Base-by-base conservation (phyloP, 257 asterid genomes). In the Gardenia jasminoides region DNA sequence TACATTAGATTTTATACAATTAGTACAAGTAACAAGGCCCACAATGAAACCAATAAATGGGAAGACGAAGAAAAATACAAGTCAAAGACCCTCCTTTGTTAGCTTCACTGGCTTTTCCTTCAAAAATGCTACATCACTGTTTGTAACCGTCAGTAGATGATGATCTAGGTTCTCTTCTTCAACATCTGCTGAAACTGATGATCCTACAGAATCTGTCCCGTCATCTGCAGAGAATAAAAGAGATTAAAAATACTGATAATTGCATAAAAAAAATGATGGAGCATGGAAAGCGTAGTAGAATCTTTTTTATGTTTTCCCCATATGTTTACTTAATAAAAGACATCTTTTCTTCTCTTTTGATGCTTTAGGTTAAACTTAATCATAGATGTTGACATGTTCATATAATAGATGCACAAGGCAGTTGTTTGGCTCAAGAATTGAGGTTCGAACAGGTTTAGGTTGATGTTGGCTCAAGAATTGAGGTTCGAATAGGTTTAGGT, bases 91-190 rank as follows among this genome's bases (percentile, higher is more conserved):
- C 82, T 94, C 98, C 86, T 86, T 87, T 82, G 96, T 88, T 78
- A 92, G 84, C 90, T 86, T 90, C 78, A 94, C 91, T 10, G 97
- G 93, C 83, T 90, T 90, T 78, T 92, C 97, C 81, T 92, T 86
- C 87, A 94, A 86, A 81, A 90, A 92, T 31, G 97, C 90, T 59
- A 92, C 81, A 73, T 91, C 91, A 67, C 97, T 90, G 84, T 88
- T 85, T 39, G 87, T 88, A 43, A 87, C 78, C 31, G 87, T 86
- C 65, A 91, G 86, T 72, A 94, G 89, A 78, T 92, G 97, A 85
- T 91, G 97, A 80, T 88, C 91, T 50, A 81, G 75, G 39, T 88
- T 91, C 81, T 92, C 98, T 70, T 79, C 94, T 56, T 84, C 92
- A 31, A 88, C 83, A 80, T 80, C 97, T 70, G 79, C 89, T 9